phyloP scores from a whole-genome alignment of 108 stramenopile species.

The Pseudonitzschia multiseries region DNA sequence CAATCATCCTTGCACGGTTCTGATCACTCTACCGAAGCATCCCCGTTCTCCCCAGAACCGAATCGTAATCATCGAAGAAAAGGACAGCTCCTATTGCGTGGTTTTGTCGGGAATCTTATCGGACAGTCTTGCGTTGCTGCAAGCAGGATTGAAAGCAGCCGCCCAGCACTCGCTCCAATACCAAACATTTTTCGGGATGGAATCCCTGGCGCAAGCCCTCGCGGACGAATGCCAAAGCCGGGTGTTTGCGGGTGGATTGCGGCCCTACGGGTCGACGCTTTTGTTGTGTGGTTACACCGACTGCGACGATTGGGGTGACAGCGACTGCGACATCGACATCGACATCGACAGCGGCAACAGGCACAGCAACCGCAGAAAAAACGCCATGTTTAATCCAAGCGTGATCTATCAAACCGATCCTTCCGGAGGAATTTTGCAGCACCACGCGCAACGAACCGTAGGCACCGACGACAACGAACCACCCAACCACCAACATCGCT shows the following conservation, averaged over 20 bases:
- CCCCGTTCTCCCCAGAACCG: conserved; percentile 23
- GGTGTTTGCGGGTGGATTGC: conserved; percentile 79
- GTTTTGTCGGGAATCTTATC: conserved; percentile 69
- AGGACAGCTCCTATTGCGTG: conserved; percentile 26
- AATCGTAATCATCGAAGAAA: conserved; percentile 21
- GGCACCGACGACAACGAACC: not conserved
- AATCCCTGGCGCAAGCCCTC: conserved; percentile 36
- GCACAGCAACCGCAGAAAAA: not conserved
- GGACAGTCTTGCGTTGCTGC: conserved; percentile 57
- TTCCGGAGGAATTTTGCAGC: conserved; percentile 38
- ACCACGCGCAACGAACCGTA: not conserved
- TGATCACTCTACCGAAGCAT: conserved; percentile 19
- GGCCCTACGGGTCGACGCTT: conserved; percentile 24
- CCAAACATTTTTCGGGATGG: conserved; percentile 20
- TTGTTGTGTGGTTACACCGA: not conserved
- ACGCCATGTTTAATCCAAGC: not conserved
- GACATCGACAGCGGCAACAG: not conserved
- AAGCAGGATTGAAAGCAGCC: conserved; percentile 30
- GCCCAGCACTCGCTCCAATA: conserved; percentile 23
- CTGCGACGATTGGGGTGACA: not conserved
- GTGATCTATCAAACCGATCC: conserved; percentile 47
- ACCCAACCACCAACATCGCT: not conserved
- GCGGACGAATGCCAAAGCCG: conserved; percentile 71
- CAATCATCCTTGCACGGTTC: conserved; percentile 18
- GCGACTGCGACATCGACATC: not conserved